Base-by-base conservation (phyloP, 31 red algal genomes). In the Endocladia muricata region DNA sequence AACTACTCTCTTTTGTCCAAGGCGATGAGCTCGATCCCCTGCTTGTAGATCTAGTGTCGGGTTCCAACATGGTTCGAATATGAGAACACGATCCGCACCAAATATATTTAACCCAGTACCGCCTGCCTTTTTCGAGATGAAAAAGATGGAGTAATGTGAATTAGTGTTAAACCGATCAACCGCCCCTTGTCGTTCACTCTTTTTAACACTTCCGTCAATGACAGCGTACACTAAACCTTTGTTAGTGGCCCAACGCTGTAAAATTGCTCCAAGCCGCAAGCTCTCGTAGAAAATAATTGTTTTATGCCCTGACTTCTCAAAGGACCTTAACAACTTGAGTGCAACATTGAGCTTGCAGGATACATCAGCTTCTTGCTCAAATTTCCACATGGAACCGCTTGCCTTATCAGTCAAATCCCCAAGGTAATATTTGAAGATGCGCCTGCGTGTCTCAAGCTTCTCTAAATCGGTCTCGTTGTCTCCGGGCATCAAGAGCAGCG, bases 1-100 rank as follows among this genome's bases (percentile, higher is more conserved):
- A 13, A 98, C 95, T 19, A 70, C 70, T 37, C 85, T 63, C 47
- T 61, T 80, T 61, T 98, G 95, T 41, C 95, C 95, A 49, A 98
- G 85, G 35, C 95, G 82, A 77, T 94, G 81, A 19, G 95, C 95
- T 41, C 95, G 74, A 73, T 98, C 95, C 19, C 89, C 86, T 21
- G 95, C 95, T 57, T 98, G 95, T 58, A 94, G 52, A 80, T 98
- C 95, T 28, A 78, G 49, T 7, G 74, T 86, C 57, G 95, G 95
- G 62, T 98, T 98, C 95, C 95, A 98, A 56, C 79, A 86, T 34
- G 91, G 82, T 41, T 98, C 95, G 70, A 92, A 98, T 2, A 98
- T 82, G 25, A 98, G 84, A 3, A 98, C 95, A 26, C 87, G 70
- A 37, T 90, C 83, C 31, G 95, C 95, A 8, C 73, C 75, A 61